Conservation (phyloP, 2,329 filamentous ascomycete genomes). For the Xylariaceae sp. region DNA sequence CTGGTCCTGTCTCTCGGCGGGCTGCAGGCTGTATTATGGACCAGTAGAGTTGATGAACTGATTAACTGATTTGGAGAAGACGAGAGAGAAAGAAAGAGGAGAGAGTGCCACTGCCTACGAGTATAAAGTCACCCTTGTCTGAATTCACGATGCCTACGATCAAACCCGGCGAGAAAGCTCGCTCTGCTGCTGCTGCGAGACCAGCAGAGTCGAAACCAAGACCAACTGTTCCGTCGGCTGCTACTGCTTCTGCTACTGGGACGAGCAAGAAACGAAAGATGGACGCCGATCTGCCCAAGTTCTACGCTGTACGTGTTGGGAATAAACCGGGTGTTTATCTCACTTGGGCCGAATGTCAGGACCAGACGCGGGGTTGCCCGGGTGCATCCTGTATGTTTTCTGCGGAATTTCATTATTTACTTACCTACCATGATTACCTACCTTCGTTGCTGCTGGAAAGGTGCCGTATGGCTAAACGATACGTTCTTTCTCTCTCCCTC, state of each 20-base stretch:
- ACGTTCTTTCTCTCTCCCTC: neutral
- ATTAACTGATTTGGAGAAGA: conserved; percentile 7
- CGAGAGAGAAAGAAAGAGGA: too few species aligned
- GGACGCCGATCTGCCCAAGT: conserved; percentile 47
- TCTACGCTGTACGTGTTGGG: conserved; percentile 57
- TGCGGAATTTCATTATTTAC: neutral
- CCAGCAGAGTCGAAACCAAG: conserved; percentile 7
- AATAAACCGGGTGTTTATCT: conserved; percentile 56
- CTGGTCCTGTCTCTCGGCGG: conserved; percentile 8
- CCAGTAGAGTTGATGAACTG: conserved; percentile 11
- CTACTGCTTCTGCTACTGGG: conserved; percentile 15
- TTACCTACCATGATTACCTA: too few species aligned
- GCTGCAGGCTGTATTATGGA: conserved; percentile 25
- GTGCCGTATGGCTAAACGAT: conserved; percentile 7
- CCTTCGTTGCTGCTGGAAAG: neutral
- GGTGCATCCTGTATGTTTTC: conserved; percentile 61
- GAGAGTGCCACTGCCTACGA: too few species aligned
- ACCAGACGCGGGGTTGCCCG: conserved; percentile 54
- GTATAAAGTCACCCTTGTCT: neutral
- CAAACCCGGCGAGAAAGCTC: conserved; percentile 19
- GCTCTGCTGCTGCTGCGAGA: neutral
- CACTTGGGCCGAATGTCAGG: conserved; percentile 56
- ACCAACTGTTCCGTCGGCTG: conserved; percentile 6
- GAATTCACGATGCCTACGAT: conserved; percentile 24
- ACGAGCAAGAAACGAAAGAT: conserved; percentile 44